Percentiles rank a stretch among this genome's conserved stretches.
Evolutionary conservation across 2,329 filamentous ascomycete species (phyloP).

Genomic region (Aschersonia sp.): DNA sequence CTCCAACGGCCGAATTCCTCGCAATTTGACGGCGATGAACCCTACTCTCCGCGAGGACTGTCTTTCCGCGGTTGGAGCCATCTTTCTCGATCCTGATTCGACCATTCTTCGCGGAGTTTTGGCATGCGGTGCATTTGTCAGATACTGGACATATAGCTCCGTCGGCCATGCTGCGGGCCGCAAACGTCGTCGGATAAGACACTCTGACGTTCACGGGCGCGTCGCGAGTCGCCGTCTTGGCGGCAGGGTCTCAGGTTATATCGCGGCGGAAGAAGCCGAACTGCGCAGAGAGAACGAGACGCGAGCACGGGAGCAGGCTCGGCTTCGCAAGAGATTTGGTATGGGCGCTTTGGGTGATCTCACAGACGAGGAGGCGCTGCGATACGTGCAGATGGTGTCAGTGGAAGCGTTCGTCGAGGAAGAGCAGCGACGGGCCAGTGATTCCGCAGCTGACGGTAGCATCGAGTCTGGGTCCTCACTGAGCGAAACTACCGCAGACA

Average conservation of each 20-base stretch:
- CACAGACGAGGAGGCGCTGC: conserved; percentile 49
- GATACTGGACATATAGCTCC: conserved; percentile 90
- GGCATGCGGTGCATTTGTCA: conserved; percentile 71
- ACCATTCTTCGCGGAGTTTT: conserved; percentile 75
- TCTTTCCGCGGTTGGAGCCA: conserved; percentile 68
- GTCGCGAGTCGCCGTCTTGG: conserved; percentile 38
- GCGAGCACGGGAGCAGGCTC: conserved; percentile 50
- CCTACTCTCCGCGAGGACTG: conserved; percentile 53
- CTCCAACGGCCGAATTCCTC: conserved; percentile 68
- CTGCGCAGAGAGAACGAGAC: conserved; percentile 58
- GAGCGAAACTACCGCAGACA: conserved; percentile 27
- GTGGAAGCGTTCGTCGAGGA: conserved; percentile 44
- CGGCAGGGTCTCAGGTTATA: conserved; percentile 63
- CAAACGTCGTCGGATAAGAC: conserved; percentile 58
- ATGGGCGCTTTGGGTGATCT: conserved; percentile 53
- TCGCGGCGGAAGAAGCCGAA: conserved; percentile 72
- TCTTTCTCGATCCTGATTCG: conserved; percentile 76
- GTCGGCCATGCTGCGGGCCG: conserved; percentile 59
- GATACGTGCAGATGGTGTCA: conserved; percentile 52
- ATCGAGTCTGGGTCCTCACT: conserved; percentile 27
- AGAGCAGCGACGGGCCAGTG: conserved; percentile 38
- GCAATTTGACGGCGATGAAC: conserved; percentile 43
- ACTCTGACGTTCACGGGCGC: conserved; percentile 44
- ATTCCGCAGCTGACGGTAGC: conserved; percentile 32
- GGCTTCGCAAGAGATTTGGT: conserved; percentile 68